phyloP scores from a whole-genome alignment of 805 yeast genomes.

The Yamadazyma tumulicola region DNA sequence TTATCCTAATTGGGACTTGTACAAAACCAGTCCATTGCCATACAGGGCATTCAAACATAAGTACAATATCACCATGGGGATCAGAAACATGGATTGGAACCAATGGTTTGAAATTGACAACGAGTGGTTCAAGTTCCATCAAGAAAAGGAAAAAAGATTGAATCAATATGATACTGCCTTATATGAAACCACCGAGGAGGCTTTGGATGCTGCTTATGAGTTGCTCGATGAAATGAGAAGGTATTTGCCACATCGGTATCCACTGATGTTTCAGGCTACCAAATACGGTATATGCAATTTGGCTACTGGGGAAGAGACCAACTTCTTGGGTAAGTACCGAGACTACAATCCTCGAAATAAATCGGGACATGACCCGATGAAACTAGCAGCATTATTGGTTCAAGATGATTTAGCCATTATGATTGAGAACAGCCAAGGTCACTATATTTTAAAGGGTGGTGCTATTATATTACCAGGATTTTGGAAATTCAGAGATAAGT shows the following conservation, averaged over 20 bases:
- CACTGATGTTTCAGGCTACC: conserved; percentile 47
- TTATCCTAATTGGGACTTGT: conserved; percentile 47
- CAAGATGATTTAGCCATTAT: conserved; percentile 70
- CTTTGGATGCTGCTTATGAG: conserved; percentile 54
- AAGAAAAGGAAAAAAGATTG: conserved; percentile 49
- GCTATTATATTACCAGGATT: conserved; percentile 65
- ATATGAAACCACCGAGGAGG: conserved; percentile 50
- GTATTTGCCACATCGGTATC: conserved; percentile 57
- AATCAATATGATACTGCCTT: conserved; percentile 43
- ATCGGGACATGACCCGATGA: conserved; percentile 48
- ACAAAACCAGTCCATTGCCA: conserved; percentile 52
- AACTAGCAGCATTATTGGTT: conserved; percentile 51
- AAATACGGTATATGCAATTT: conserved; percentile 47
- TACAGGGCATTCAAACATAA: conserved; percentile 66
- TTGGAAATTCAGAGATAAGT: conserved; percentile 64
- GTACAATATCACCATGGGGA: conserved; percentile 67
- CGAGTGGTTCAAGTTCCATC: conserved; percentile 57
- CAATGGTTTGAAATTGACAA: conserved; percentile 68
- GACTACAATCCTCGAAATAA: conserved; percentile 22
- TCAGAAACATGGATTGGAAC: conserved; percentile 56
- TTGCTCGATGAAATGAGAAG: conserved; percentile 48
- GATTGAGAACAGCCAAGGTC: conserved; percentile 58
- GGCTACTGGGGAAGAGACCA: conserved; percentile 50
- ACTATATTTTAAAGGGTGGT: conserved; percentile 56
- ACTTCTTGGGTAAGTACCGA: conserved; percentile 20